Evolutionary conservation across 169 alveolate species (phyloP).

Genomic region (Plasmodium coatneyi): DNA sequence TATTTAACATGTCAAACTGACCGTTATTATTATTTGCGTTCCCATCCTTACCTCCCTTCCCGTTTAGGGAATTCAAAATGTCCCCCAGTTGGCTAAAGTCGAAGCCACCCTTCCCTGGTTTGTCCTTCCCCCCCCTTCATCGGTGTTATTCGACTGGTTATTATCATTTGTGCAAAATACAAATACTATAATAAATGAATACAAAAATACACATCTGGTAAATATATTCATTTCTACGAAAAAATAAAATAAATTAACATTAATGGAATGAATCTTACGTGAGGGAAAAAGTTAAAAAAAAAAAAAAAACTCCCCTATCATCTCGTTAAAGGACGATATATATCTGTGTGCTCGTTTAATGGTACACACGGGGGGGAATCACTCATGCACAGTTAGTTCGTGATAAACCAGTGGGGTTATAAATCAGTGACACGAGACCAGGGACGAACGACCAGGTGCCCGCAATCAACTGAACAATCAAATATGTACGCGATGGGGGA

Average conservation of each 20-base stretch:
- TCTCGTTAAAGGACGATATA: neutral
- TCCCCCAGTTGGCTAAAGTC: constrained; percentile 14
- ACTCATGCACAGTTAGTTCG: neutral
- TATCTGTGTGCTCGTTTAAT: neutral
- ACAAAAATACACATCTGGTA: constrained; percentile 41
- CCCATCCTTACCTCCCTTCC: neutral
- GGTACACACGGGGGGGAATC: neutral
- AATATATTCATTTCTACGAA: constrained; percentile 65
- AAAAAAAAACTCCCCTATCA: neutral
- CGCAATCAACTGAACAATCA: neutral
- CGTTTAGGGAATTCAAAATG: constrained; percentile 13
- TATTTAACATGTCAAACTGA: neutral
- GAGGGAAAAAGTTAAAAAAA: neutral
- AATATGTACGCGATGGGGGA: neutral
- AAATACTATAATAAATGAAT: constrained; percentile 36
- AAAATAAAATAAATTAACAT: neutral
- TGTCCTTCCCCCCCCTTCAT: neutral
- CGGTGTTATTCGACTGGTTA: neutral
- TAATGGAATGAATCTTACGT: constrained; percentile 12
- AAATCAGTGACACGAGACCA: neutral
- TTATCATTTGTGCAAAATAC: constrained; percentile 30
- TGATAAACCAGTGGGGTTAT: neutral
- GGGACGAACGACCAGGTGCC: neutral
- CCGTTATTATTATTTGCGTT: neutral
- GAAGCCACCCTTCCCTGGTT: neutral